Conservation (phyloP, 139 green algal genomes). For the Closterium sp. region DNA sequence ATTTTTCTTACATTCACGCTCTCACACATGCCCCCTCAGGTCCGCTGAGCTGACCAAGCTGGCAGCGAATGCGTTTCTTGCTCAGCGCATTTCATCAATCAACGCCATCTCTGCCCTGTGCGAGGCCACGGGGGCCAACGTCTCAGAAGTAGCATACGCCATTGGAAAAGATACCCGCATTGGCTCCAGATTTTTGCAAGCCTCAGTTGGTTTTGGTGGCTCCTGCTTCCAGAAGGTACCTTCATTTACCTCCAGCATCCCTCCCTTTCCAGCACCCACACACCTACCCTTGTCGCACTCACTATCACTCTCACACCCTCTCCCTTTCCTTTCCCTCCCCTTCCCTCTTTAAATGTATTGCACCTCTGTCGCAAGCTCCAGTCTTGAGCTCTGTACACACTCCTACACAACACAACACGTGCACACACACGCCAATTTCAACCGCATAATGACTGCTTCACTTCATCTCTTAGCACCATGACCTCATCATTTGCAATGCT, state of each 20-base stretch:
- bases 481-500: background rate
- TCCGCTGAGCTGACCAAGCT: conserved; percentile 97
- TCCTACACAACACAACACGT: background rate
- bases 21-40: conserved; percentile 7
- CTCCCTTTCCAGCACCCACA: background rate
- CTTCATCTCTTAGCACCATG: background rate
- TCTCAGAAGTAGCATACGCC: conserved; percentile 81
- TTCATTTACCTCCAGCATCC: background rate
- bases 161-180: conserved; percentile 96
- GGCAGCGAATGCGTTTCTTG: conserved; percentile 74
- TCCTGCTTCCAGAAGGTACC: conserved; percentile 97
- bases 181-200: conserved; percentile 95
- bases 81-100: conserved; percentile 97
- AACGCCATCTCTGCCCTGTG: conserved; percentile 98
- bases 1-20: background rate
- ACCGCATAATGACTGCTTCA: background rate
- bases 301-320: too few relatives aligned
- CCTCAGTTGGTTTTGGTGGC: conserved; percentile 95
- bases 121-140: conserved; percentile 93
- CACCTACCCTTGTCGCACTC: background rate
- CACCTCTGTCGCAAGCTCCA: background rate
- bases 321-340: background rate
- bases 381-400: background rate
- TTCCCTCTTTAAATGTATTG: too few relatives aligned
- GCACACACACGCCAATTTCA: too few relatives aligned